phyloP scores from a whole-genome alignment of 1,284 basidiomycete genomes.

The Trichosporon sp. region DNA sequence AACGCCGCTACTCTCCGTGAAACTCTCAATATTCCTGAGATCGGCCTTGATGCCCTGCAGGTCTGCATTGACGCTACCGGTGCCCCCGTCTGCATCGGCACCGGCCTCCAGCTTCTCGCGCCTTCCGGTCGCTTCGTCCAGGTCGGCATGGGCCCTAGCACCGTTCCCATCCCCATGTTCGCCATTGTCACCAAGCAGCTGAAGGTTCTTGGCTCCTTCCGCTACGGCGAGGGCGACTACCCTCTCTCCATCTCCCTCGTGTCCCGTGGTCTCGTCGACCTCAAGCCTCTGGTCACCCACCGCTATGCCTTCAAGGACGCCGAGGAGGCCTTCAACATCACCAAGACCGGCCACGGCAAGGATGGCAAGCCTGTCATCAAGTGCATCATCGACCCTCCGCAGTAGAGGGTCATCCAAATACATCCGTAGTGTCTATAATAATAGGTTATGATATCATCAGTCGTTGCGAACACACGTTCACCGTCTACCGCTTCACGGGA shows the following conservation, averaged over 20 bases:
- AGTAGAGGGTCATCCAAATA: constrained; percentile 15
- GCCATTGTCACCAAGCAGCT: constrained; percentile 46
- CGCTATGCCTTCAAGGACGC: constrained; percentile 58
- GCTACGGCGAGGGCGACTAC: constrained; percentile 50
- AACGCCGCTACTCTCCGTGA: constrained; percentile 50
- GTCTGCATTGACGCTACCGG: constrained; percentile 60
- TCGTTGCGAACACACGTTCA: neutral
- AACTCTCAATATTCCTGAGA: constrained; percentile 51
- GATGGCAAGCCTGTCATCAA: constrained; percentile 53
- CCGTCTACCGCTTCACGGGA: too few relatives aligned
- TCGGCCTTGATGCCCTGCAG: constrained; percentile 54
- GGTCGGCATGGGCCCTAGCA: constrained; percentile 47
- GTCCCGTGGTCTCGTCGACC: constrained; percentile 54
- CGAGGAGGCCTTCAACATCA: constrained; percentile 55
- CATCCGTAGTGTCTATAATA: neutral
- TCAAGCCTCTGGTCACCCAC: constrained; percentile 56
- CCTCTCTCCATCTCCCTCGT: constrained; percentile 57
- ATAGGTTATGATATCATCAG: neutral
- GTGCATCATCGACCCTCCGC: constrained; percentile 45
- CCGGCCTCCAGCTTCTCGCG: constrained; percentile 58
- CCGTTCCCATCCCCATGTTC: constrained; percentile 43
- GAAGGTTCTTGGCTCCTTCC: constrained; percentile 46
- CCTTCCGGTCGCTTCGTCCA: constrained; percentile 55
- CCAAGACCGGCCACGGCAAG: constrained; percentile 63
- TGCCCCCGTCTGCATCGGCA: constrained; percentile 61